Evolutionary conservation across 805 yeast genomes (phyloP).

Genomic region (Debaryomyces castellii): DNA sequence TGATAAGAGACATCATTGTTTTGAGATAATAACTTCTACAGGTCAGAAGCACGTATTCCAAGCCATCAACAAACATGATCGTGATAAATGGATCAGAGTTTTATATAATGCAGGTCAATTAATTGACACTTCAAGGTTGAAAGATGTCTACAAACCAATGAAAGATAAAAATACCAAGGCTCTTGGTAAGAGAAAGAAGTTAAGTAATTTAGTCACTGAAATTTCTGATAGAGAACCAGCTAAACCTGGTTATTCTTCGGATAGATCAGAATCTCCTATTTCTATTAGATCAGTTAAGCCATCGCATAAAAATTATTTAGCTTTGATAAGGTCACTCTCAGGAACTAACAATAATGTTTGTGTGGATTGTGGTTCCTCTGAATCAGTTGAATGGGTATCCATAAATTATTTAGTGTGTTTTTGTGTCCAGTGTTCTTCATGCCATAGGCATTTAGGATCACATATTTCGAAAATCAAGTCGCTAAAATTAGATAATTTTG

Average conservation of each 20-base stretch:
- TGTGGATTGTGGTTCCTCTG: conserved; percentile 72
- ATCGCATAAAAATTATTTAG: conserved; percentile 26
- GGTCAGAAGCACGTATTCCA: conserved; percentile 72
- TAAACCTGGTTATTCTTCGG: conserved; percentile 8
- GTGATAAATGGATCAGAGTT: conserved; percentile 65
- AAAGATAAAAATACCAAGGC: conserved; percentile 1
- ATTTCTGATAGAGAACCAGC: conserved; percentile 14
- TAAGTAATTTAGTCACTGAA: conserved; percentile 9
- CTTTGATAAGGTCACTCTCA: conserved; percentile 36
- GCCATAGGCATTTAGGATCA: conserved; percentile 84
- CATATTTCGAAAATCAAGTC: conserved; percentile 79
- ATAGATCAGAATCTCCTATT: conserved; percentile 27
- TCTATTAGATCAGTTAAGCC: conserved; percentile 26
- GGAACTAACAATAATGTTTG: conserved; percentile 68
- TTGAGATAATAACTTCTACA: conserved; percentile 71
- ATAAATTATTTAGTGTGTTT: conserved; percentile 67
- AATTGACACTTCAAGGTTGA: conserved; percentile 22
- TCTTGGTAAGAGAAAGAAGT: conserved; percentile 6
- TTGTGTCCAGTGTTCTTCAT: conserved; percentile 84
- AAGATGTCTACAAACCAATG: conserved; percentile 9
- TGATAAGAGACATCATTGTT: conserved; percentile 57
- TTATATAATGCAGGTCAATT: conserved; percentile 59
- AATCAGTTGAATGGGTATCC: conserved; percentile 84
- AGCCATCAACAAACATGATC: conserved; percentile 66
- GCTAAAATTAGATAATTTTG: conserved; percentile 68